Evolutionary conservation across 2,329 filamentous ascomycete genomes (phyloP), one percentile per base, ranked within the genome.

Genomic region (Boeremia lycopersici): DNA sequence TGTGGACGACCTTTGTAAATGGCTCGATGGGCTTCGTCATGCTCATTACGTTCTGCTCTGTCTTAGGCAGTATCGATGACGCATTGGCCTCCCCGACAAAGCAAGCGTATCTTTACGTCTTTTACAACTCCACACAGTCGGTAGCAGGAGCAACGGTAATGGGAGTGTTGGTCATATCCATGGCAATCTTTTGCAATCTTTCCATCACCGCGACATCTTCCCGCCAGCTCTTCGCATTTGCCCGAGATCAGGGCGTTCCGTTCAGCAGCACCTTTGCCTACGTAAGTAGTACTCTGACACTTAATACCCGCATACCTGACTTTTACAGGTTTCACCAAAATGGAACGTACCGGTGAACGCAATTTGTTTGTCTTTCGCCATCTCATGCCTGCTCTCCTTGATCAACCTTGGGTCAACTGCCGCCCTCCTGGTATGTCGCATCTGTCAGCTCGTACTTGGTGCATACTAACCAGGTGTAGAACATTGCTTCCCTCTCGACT

Each of bases 301-400:
- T 8, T 23, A 15, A 9, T 2, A 17, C 10, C 2, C 8, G 6
- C 19, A 5, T 5, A 6, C 13, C 25, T 41, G 7, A 41, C 25
- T 15, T 28, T 2, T 10, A 9, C 7, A 41, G 38, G 38, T 41
- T 11, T 28, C 38, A 10, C 63, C 67, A 12, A 57, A 51, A 4
- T 69, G 59, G 62, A 59, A 68, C 10, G 56, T 68, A 7, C 79
- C 79, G 1, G 68, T 81, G 28, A 80, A 81, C 61, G 71, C 77
- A 1, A 73, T 81, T 46, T 60, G 13, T 6, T 79, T 48, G 70
- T 79, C 9, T 77, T 41, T 41, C 13, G 12, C 25, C 1, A 13
- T 28, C 7, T 28, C 38, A 29, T 26, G 23, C 8, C 23, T 41
- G 4, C 25, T 41, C 12, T 28, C 23, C 12, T 10, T 41, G 13